phyloP scores from a whole-genome alignment of 2,329 filamentous ascomycete genomes.

The Cordyceps pruinosa region DNA sequence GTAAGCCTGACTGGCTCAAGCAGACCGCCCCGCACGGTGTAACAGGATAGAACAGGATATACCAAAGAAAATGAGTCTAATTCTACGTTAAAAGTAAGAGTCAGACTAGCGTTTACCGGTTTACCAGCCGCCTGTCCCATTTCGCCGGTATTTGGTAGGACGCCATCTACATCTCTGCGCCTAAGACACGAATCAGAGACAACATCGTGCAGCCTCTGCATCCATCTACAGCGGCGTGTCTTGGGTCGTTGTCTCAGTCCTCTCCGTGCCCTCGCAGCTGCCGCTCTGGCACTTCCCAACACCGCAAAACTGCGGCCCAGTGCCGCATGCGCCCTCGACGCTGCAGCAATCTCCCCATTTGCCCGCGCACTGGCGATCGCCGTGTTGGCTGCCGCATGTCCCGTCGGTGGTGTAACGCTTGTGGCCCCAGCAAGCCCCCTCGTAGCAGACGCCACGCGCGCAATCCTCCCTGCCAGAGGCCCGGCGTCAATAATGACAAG shows the following conservation, averaged over 20 bases:
- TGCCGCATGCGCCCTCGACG: constrained; percentile 21
- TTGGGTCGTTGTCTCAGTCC: neutral
- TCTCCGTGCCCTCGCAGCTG: constrained; percentile 13
- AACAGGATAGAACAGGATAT: too few relatives aligned
- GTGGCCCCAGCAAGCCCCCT: constrained; percentile 25
- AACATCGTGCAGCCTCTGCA: neutral
- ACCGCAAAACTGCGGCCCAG: constrained; percentile 20
- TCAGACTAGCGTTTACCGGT: too few relatives aligned
- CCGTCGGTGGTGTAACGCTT: constrained; percentile 27
- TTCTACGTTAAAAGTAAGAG: too few relatives aligned
- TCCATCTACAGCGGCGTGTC: neutral
- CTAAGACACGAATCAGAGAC: neutral
- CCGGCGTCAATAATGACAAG: neutral
- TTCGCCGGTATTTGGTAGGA: too few relatives aligned
- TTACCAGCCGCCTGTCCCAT: too few relatives aligned
- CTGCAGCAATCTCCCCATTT: constrained; percentile 27
- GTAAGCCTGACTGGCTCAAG: too few relatives aligned
- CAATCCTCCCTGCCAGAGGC: constrained; percentile 23
- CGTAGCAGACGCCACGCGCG: constrained; percentile 26
- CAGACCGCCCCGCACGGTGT: too few relatives aligned
- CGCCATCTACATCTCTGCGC: too few relatives aligned
- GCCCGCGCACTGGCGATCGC: constrained; percentile 24
- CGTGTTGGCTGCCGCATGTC: constrained; percentile 25
- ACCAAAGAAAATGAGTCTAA: too few relatives aligned
- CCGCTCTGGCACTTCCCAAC: constrained; percentile 15